phyloP scores from a whole-genome alignment of 2,329 filamentous ascomycete genomes.

The Malbranchea zuffiana region DNA sequence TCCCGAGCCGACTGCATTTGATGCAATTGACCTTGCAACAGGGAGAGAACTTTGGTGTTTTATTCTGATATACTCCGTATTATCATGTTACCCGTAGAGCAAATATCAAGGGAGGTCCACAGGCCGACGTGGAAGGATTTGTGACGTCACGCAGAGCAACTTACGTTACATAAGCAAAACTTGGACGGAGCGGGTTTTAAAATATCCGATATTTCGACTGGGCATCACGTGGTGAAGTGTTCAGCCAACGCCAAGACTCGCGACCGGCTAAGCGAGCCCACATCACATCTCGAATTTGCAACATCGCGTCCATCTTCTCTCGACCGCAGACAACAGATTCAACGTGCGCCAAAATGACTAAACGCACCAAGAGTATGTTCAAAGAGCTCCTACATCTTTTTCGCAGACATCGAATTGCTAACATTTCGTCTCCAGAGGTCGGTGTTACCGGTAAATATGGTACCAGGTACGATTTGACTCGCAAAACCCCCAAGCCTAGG shows the following conservation, averaged over 20 bases:
- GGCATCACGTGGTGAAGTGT: too few relatives aligned
- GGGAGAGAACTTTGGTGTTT: too few relatives aligned
- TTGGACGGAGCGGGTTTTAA: too few relatives aligned
- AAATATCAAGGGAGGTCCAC: too few relatives aligned
- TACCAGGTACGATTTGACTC: slow-evolving; percentile 60
- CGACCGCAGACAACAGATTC: slow-evolving; percentile 13
- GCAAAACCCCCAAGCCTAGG: slow-evolving; percentile 6
- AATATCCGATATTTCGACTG: too few relatives aligned
- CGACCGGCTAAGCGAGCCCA: slow-evolving; percentile 17
- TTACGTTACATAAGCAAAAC: too few relatives aligned
- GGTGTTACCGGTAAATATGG: slow-evolving; percentile 98
- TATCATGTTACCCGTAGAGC: too few relatives aligned
- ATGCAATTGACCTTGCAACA: too few relatives aligned
- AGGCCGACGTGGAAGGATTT: too few relatives aligned
- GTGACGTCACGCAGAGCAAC: too few relatives aligned
- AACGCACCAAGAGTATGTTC: slow-evolving; percentile 70
- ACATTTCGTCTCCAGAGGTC: slow-evolving; percentile 51
- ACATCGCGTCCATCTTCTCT: slow-evolving; percentile 12
- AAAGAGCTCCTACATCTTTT: slow-evolving; percentile 9
- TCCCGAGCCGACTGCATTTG: slow-evolving; percentile 29
- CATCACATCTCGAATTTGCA: slow-evolving; percentile 8
- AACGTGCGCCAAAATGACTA: slow-evolving; percentile 63
- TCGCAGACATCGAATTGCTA: slow-evolving; percentile 17
- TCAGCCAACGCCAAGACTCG: slow-evolving; percentile 10
- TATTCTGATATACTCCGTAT: too few relatives aligned